Evolutionary conservation across 176 grass and related monocot genomes (phyloP), one percentile per base, ranked within the genome.

Genomic region (Oryza rufipogon): DNA sequence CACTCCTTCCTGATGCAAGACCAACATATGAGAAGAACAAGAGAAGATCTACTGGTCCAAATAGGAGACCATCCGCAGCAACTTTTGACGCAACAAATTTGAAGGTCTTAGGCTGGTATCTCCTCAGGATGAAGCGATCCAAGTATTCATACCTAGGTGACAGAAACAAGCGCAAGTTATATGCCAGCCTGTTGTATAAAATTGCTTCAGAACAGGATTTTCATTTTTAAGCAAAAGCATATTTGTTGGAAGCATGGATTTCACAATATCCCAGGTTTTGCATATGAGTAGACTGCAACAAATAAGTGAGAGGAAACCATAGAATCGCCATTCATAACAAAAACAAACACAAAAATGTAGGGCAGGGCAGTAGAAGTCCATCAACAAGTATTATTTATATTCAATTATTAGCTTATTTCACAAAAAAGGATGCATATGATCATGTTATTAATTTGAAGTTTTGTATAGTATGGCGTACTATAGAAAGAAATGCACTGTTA

Each of bases 11-110:
- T 47, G 86, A 89, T 17, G 93, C 87, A 2, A 98, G 85, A 23
- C 96, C 96, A 80, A 98, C 87, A 34, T 95, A 98, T 3, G 96
- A 94, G 86, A 98, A 98, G 75, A 98, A 98, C 56, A 89, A 34
- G 25, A 91, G 48, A 72, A 98, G 91, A 67, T 98, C 96, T 23
- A 89, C 23, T 1, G 96, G 91, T 22, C 93, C 96, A 32, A 95
- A 95, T 3, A 98, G 68, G 7, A 96, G 45, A 49, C 83, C 87
- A 74, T 98, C 96, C 1, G 83, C 93, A 9, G 87, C 89, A 70
- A 98, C 89, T 85, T 98, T 98, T 74, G 93, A 76, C 15, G 86
- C 87, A 20, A 98, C 93, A 68, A 96, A 98, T 82, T 94, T 98
- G 39, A 88, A 67, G 0, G 93, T 89, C 7, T 87, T 89, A 47